Evolutionary conservation across 1,284 basidiomycete genomes (phyloP), one percentile per base, ranked within the genome.

Genomic region (Cryptococcus sp.): DNA sequence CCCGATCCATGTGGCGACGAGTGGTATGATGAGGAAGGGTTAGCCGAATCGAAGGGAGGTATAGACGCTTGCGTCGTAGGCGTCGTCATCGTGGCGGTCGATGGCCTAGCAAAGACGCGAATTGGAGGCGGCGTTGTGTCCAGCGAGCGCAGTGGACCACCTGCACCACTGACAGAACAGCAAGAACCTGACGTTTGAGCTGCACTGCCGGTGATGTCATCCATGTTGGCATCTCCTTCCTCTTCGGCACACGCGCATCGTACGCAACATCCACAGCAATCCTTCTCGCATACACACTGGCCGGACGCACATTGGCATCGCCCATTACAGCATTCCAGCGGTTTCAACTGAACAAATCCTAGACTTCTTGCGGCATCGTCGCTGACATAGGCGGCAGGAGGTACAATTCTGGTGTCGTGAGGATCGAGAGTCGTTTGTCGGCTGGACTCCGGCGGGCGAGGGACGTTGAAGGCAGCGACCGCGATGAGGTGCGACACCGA

Each of bases 191-290:
- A 35, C n/a, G 45, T 35, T 6, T 45, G 8, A 5, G n/a, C 20
- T n/a, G 43, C 10, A 16, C 41, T 27, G 5, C 30, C 50, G 16
- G 27, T 40, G 11, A 35, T 46, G 3, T 47, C 57, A 10, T 22
- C 38, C 62, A 61, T 63, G 20, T 53, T 54, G 7, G 62, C 53
- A 48, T 68, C 56, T 48, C 70, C 70, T 11, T 66, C 71, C 35
- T 74, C 73, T 43, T 70, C 68, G 11, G 63, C 72, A 50, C 78
- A 79, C 13, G 66, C 63, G 58, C 78, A 79, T 30, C 70, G 62
- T 7, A 68, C 59, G 54, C 78, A 79, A 59, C 78, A 80, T 10
- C 78, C 78, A 57, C 79, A 80, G 61, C 78, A 79, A 5, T 78
- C 76, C 45, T 69, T 69, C 52, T 74, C 68, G 60, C 79, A 80